Evolutionary conservation across 1,139 yeast species (phyloP), one percentile per base, ranked within the genome.

Genomic region (Pichia kudriavzevii): DNA sequence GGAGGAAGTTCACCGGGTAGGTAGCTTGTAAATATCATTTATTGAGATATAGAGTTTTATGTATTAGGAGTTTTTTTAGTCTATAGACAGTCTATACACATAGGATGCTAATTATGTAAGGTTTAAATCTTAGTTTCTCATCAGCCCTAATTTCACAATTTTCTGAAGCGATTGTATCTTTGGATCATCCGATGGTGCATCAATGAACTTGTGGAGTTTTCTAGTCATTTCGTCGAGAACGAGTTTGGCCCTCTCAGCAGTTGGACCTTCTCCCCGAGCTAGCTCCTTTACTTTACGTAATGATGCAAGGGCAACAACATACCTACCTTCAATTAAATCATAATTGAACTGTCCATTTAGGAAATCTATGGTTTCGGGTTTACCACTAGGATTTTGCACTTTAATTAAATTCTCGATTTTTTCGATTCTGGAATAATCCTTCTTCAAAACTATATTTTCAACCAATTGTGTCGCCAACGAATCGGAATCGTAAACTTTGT

Each of bases 1-100:
- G 55, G 66, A 83, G 58, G 96, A 85, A 57, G 82, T 94, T 50
- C 95, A 85, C 58, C 73, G 88, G 53, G 59, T 81, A 35, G 95
- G 95, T 15, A 48, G 52, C 32, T 23, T 31, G 26, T 39, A 32
- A 30, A 23, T 10, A 29, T 7, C 10, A 11, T 4, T 7, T 14
- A 8, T 14, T 11, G 12, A 15, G 14, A 26, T 15, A 12, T 11
- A 15, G 15, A 5, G 13, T n/a, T 24, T 9, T 24, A 24, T 10
- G 8, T 24, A 24, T 3, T 19, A 4, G 5, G 21, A 13, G 9
- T 18, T 28, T 17, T 10, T 4, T 12, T 20, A n/a, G 12, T 7
- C 4, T 17, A 5, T 4, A 6, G 17, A 10, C 17, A 13, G 10
- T 24, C 7, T 11, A 16, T 26, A 9, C 13, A 18, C 19, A 18